Percentiles rank a stretch among this genome's conserved stretches.
These are phyloP conservation scores for Oxyria digyna DNA, from an alignment of 148 eudicot species.

Conservation along the genomic window DNA sequence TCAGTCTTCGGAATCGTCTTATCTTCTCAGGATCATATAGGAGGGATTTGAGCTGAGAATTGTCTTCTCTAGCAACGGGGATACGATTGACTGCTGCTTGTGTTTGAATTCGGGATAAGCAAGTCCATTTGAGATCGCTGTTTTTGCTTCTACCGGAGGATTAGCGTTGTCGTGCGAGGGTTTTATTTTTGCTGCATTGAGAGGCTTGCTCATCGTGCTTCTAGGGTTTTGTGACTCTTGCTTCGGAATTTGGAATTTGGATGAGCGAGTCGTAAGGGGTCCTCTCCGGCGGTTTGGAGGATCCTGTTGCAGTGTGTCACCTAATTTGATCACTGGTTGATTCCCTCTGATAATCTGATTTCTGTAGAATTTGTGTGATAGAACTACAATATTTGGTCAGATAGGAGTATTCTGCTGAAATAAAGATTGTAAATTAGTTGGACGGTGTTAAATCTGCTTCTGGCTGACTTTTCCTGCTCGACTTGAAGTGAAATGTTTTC, in stretches of 20 bases:
- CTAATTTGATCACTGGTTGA: neutral
- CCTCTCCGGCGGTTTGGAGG: constrained; percentile 29
- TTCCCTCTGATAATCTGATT: neutral
- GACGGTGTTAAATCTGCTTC: neutral
- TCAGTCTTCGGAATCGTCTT: neutral
- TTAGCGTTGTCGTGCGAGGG: neutral
- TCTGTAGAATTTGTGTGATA: neutral
- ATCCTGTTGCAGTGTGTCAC: constrained; percentile 22
- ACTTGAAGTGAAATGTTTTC: constrained; percentile 26
- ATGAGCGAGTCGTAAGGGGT: constrained; percentile 22
- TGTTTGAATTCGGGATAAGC: neutral
- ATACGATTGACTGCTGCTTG: neutral
- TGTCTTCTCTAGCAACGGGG: neutral
- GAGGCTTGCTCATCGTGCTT: constrained; percentile 4
- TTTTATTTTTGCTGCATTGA: neutral
- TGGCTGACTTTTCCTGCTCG: neutral
- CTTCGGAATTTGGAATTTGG: constrained; percentile 8
- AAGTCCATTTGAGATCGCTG: neutral
- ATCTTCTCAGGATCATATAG: neutral
- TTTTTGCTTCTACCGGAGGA: constrained; percentile 9
- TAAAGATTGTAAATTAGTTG: neutral
- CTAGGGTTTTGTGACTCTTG: constrained; percentile 9
- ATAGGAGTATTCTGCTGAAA: neutral
- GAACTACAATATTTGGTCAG: neutral
- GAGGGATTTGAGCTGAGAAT: neutral